Evolutionary conservation across 1,284 basidiomycete species (phyloP).

Genomic region (Puccinia polysora): DNA sequence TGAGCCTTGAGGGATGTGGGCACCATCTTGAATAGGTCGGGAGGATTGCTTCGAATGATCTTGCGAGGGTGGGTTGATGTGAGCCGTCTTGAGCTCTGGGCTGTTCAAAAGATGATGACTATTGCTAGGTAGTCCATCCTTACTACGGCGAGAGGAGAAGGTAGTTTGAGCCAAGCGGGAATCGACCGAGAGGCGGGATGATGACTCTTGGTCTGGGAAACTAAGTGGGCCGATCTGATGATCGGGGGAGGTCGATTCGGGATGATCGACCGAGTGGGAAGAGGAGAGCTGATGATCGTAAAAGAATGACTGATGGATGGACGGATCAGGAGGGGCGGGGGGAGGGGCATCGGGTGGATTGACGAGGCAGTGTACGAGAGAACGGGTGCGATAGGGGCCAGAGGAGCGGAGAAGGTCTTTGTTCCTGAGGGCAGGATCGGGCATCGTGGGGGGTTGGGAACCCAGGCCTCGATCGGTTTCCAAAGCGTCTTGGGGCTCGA

Average conservation of each 20-base stretch:
- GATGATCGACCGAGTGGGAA: slow-evolving; percentile 3
- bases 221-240: not conserved
- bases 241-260: not conserved
- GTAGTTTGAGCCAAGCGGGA: not conserved
- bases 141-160: slow-evolving; percentile 18
- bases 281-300: slow-evolving; percentile 8
- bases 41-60: not conserved
- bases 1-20: not conserved
- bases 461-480: not conserved
- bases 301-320: not conserved
- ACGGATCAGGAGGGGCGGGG: not conserved
- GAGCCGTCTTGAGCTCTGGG: slow-evolving; percentile 33
- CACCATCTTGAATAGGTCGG: not conserved
- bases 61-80: slow-evolving; percentile 1
- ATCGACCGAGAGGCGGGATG: not conserved
- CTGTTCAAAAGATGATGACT: slow-evolving; percentile 44
- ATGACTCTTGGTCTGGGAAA: not conserved
- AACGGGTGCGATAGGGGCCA: slow-evolving; percentile 32
- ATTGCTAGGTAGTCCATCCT: slow-evolving; percentile 42
- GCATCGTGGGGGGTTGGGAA: not conserved
- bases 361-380: slow-evolving; percentile 33
- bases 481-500: not conserved
- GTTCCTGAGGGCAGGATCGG: not conserved
- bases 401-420: not conserved
- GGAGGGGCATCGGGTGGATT: slow-evolving; percentile 17